These are phyloP conservation scores for Neofusicoccum cordaticola DNA, from an alignment of 2,329 filamentous ascomycete genomes.

Conservation along the genomic window DNA sequence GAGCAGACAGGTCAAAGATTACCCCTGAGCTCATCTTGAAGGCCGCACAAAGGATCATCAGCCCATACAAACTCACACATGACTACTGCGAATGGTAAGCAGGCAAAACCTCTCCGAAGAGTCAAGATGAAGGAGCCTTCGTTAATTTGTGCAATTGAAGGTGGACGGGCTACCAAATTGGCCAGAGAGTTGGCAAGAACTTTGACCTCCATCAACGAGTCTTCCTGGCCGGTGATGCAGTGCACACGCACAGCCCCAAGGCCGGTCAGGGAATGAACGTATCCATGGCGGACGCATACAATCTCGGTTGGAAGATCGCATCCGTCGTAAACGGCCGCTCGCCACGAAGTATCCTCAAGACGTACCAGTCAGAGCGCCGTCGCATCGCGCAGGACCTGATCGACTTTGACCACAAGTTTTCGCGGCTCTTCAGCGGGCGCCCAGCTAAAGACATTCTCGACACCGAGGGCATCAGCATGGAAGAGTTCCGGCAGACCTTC, in stretches of 20 bases:
- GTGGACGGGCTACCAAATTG: constrained; percentile 44
- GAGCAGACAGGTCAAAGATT: constrained; percentile 60
- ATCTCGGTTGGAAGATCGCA: constrained; percentile 57
- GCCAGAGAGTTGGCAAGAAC: constrained; percentile 59
- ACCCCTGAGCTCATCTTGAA: constrained; percentile 62
- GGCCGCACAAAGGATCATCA: constrained; percentile 62
- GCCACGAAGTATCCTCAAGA: constrained; percentile 45
- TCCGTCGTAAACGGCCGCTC: constrained; percentile 46
- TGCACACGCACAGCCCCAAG: constrained; percentile 58
- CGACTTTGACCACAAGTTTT: constrained; percentile 50
- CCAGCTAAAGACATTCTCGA: constrained; percentile 60
- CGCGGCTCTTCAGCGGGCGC: constrained; percentile 44
- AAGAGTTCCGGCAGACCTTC: constrained; percentile 61
- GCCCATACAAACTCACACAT: constrained; percentile 65
- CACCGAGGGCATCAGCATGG: constrained; percentile 60
- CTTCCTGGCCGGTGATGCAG: constrained; percentile 69
- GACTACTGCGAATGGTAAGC: constrained; percentile 62
- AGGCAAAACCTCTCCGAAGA: neutral
- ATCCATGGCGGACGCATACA: constrained; percentile 64
- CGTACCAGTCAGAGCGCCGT: constrained; percentile 54
- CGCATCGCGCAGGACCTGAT: constrained; percentile 66
- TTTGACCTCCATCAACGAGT: constrained; percentile 59
- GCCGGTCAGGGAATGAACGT: constrained; percentile 72
- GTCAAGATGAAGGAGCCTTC: too few relatives aligned
- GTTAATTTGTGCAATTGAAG: neutral